Conservation (phyloP, 176 grass and related monocot genomes). For the Canna indica region DNA sequence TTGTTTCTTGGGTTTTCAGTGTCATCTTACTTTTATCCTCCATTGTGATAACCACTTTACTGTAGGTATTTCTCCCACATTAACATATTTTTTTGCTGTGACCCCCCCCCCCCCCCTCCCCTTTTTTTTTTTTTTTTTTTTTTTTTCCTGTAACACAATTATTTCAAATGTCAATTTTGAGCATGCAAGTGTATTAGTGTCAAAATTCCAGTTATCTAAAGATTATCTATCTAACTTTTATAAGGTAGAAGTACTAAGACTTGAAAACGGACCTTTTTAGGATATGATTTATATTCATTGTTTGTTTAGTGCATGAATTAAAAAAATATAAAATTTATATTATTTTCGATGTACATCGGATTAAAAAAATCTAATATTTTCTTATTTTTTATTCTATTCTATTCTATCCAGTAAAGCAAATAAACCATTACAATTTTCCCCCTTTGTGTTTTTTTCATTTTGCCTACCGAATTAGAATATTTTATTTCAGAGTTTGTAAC, state of each 20-base stretch:
- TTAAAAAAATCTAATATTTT: too few relatives aligned
- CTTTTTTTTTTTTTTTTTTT: not conserved
- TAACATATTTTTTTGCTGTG: conserved; percentile 3
- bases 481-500: not conserved
- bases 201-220: too few relatives aligned
- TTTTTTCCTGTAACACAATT: not conserved
- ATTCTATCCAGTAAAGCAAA: too few relatives aligned
- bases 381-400: too few relatives aligned
- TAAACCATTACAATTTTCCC: too few relatives aligned
- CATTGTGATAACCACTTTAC: conserved; percentile 43
- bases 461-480: not conserved
- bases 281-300: too few relatives aligned
- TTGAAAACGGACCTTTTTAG: not conserved
- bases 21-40: conserved; percentile 90
- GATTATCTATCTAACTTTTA: not conserved
- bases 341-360: too few relatives aligned
- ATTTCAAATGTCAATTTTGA: not conserved
- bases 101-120: not conserved
- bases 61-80: not conserved
- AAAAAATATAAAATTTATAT: too few relatives aligned
- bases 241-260: not conserved
- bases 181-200: not conserved
- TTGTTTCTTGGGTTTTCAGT: conserved; percentile 86
- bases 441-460: too few relatives aligned
- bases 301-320: too few relatives aligned